phyloP scores from a whole-genome alignment of 179 eudicot species.

The Silene coronaria region DNA sequence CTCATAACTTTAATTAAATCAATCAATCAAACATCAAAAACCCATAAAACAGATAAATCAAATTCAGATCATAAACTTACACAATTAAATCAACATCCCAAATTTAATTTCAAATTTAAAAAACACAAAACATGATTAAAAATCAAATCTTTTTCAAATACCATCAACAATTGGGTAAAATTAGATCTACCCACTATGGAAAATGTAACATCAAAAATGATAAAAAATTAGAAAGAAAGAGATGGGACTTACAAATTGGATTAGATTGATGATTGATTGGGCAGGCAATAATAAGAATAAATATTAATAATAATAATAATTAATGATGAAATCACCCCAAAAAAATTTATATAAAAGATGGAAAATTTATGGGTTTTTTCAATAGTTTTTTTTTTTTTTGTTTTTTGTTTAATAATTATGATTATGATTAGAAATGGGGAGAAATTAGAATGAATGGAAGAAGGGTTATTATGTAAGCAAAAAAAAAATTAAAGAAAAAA shows the following conservation, averaged over 20 bases:
- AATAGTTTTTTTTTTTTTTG: no score
- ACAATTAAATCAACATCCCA: neutral
- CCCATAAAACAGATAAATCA: slow-evolving; percentile 5
- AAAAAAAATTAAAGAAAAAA: no score
- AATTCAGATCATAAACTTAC: slow-evolving; percentile 16
- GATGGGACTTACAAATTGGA: slow-evolving; percentile 32
- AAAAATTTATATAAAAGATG: no score
- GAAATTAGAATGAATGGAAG: neutral
- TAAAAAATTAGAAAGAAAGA: slow-evolving; percentile 18
- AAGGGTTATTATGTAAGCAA: neutral
- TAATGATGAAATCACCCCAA: neutral
- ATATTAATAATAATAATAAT: no score
- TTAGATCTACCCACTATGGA: slow-evolving; percentile 27
- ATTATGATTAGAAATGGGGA: neutral
- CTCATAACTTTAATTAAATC: neutral
- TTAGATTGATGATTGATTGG: neutral
- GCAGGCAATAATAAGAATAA: no score
- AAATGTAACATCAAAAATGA: neutral
- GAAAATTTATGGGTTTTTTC: neutral
- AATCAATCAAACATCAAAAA: slow-evolving; percentile 3
- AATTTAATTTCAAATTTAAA: no score
- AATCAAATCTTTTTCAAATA: slow-evolving; percentile 3
- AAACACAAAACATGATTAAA: neutral
- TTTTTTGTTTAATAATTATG: no score
- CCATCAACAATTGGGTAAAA: slow-evolving; percentile 13